Conservation (phyloP, 192 early-diverging fungal species). For the Linnemannia exigua region DNA sequence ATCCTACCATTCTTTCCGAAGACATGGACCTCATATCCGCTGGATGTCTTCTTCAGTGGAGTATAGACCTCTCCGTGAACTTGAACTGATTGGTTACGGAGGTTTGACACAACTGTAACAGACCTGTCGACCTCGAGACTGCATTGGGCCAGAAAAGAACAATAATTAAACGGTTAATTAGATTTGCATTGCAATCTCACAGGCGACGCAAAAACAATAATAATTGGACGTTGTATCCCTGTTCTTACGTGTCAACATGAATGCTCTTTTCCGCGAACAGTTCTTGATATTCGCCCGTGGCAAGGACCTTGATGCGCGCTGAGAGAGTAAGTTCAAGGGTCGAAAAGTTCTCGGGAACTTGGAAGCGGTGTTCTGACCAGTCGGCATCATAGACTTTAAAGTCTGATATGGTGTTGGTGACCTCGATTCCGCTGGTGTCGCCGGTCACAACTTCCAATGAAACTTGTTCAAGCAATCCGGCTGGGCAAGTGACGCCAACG, state of each 20-base stretch:
- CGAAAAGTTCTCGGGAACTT: conserved; percentile 53
- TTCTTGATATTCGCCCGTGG: conserved; percentile 27
- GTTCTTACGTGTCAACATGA: conserved; percentile 23
- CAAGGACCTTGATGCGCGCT: conserved; percentile 51
- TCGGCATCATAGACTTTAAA: conserved; percentile 27
- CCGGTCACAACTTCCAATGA: conserved; percentile 25
- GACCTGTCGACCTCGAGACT: not conserved
- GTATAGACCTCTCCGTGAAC: conserved; percentile 46
- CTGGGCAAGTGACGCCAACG: conserved; percentile 23
- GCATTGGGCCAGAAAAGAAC: not conserved
- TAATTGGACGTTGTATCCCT: not conserved
- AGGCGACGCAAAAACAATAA: not conserved
- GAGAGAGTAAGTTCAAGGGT: conserved; percentile 22
- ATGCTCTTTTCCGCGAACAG: not conserved
- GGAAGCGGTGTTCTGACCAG: conserved; percentile 44
- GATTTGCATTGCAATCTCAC: not conserved
- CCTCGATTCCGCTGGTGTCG: conserved; percentile 27
- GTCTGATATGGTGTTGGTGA: conserved; percentile 21
- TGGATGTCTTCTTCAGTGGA: conserved; percentile 13
- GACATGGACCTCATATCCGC: conserved; percentile 47
- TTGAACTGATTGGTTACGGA: conserved; percentile 18
- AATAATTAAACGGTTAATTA: not conserved
- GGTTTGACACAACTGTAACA: not conserved
- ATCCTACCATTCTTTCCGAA: conserved; percentile 57
- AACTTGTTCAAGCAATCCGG: conserved; percentile 57